A percentile compares a stretch with the other conserved stretches of the same genome.
phyloP scores from a whole-genome alignment of 768 basidiomycete species.

The Filobasidium floriforme region DNA sequence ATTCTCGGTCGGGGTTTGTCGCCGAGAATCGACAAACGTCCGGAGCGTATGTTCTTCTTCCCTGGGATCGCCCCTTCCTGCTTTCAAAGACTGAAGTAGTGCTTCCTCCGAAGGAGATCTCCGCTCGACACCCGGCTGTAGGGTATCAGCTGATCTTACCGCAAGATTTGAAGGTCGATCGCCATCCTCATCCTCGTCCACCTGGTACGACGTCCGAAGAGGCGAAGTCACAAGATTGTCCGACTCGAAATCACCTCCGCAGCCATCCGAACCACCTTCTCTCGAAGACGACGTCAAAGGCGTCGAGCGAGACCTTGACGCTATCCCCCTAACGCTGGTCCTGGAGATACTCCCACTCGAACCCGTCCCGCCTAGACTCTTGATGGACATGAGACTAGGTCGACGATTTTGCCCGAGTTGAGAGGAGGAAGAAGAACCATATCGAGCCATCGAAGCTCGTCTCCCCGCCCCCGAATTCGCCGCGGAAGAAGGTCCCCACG shows the following conservation, averaged over 20 bases:
- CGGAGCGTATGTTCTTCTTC: background rate
- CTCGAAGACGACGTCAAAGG: background rate
- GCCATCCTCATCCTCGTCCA: background rate
- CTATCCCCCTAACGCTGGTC: background rate
- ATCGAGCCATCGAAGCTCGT: background rate
- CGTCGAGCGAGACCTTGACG: background rate
- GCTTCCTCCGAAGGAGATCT: conserved; percentile 5
- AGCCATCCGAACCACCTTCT: background rate
- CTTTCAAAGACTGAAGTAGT: background rate
- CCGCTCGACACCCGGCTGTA: background rate
- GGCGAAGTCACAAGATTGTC: too few species aligned
- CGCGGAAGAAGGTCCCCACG: background rate
- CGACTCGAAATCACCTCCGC: background rate
- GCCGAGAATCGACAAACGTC: background rate
- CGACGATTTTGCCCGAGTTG: background rate
- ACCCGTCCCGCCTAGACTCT: background rate
- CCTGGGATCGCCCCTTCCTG: background rate
- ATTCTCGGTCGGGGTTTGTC: background rate
- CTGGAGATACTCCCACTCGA: background rate
- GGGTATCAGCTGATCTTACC: background rate
- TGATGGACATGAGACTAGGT: conserved; percentile 1
- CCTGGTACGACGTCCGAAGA: background rate
- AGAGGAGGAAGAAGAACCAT: too few species aligned
- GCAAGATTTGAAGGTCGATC: background rate
- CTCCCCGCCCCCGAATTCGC: background rate